phyloP scores from a whole-genome alignment of 2,329 filamentous ascomycete genomes.

The Endoconidiophora laricicola region DNA sequence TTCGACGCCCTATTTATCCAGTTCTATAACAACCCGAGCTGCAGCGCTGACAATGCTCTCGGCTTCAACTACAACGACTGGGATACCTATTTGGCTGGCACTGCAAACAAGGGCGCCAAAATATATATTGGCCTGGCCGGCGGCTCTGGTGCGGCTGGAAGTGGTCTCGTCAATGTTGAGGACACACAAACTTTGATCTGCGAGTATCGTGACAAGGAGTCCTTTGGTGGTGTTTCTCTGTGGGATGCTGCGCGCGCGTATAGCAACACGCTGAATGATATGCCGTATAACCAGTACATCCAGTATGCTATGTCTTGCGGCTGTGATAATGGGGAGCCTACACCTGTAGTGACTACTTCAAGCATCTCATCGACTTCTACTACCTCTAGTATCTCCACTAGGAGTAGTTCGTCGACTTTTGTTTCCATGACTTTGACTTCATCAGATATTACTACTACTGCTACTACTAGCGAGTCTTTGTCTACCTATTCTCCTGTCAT shows the following conservation, averaged over 20 bases:
- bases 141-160: conserved; percentile 15
- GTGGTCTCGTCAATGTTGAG: conserved; percentile 22
- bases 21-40: conserved; percentile 32
- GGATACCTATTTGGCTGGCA: conserved; percentile 21
- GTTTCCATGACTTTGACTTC: conserved; percentile 7
- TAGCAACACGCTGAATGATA: conserved; percentile 19
- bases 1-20: conserved; percentile 30
- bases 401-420: conserved; percentile 11
- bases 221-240: conserved; percentile 30
- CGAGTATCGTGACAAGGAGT: conserved; percentile 20
- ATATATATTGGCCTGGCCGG: conserved; percentile 29
- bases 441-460: conserved; percentile 1
- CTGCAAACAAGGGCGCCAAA: conserved; percentile 26
- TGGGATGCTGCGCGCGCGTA: conserved; percentile 27
- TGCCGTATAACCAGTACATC: conserved; percentile 23
- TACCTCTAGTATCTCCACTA: conserved; percentile 12
- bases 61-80: conserved; percentile 29
- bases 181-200: conserved; percentile 24
- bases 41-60: conserved; percentile 17
- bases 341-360: conserved; percentile 15
- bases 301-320: conserved; percentile 24
- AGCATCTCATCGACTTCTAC: conserved; percentile 8
- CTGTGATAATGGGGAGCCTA: conserved; percentile 19
- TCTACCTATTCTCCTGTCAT: conserved; percentile 3
- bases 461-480: conserved; percentile 3